Evolutionary conservation across 177 flowering plant genomes (phyloP).

Genomic region (Vitis hybrid): DNA sequence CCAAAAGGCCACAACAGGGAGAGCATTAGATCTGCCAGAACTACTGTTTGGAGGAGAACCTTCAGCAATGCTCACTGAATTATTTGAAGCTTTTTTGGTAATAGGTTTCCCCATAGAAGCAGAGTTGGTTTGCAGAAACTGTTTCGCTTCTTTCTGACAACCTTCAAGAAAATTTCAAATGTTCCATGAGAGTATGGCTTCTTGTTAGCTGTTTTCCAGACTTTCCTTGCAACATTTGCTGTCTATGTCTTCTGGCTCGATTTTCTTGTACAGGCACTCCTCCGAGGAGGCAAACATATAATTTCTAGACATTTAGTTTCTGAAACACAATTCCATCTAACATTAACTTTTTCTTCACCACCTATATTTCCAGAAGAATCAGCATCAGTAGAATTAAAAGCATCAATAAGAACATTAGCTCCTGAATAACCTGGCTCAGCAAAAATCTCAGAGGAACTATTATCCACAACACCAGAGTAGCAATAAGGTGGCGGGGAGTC

Average conservation of each 20-base stretch:
- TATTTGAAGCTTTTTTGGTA: too few species aligned
- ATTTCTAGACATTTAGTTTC: slow-evolving; percentile 21
- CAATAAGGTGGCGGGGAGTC: background rate
- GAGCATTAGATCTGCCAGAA: slow-evolving; percentile 55
- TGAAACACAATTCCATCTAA: slow-evolving; percentile 14
- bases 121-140: background rate
- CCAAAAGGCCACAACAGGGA: slow-evolving; percentile 95
- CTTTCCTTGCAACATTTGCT: slow-evolving; percentile 25
- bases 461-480: slow-evolving; percentile 7
- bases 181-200: slow-evolving; percentile 11
- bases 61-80: too few species aligned
- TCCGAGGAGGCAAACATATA: slow-evolving; percentile 22
- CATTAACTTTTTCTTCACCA: slow-evolving; percentile 21
- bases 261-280: slow-evolving; percentile 33
- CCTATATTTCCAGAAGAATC: slow-evolving; percentile 14
- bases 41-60: slow-evolving; percentile 4
- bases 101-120: too few species aligned
- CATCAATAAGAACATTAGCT: slow-evolving; percentile 16
- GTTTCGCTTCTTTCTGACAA: slow-evolving; percentile 60
- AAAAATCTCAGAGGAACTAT: slow-evolving; percentile 15
- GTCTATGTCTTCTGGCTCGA: slow-evolving; percentile 24
- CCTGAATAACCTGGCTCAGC: slow-evolving; percentile 12
- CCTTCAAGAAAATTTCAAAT: slow-evolving; percentile 21
- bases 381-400: slow-evolving; percentile 14
- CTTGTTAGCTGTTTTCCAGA: slow-evolving; percentile 27